phyloP scores from a whole-genome alignment of 2,329 filamentous ascomycete species.

The Chaetomium sp. region DNA sequence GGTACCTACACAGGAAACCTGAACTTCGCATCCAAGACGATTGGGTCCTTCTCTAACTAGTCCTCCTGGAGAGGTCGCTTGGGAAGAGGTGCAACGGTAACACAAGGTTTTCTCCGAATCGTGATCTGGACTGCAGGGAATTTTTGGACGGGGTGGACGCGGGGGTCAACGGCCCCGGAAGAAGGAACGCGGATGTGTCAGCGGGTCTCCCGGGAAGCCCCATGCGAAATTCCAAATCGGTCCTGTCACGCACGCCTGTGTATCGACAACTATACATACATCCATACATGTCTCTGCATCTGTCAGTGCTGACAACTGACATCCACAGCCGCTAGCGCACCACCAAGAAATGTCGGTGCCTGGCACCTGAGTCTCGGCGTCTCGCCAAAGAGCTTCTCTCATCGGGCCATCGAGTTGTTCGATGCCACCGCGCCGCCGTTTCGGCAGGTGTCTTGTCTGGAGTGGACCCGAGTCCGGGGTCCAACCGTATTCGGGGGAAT shows the following conservation, averaged over 20 bases:
- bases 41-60: not conserved
- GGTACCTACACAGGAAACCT: no score
- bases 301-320: constrained; percentile 17
- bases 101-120: constrained; percentile 1
- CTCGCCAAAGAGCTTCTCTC: constrained; percentile 1
- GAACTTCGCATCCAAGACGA: not conserved
- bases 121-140: constrained; percentile 7
- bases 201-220: not conserved
- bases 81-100: not conserved
- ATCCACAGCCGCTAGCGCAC: constrained; percentile 8
- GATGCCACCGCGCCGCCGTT: constrained; percentile 2
- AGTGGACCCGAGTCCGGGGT: constrained; percentile 1
- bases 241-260: not conserved
- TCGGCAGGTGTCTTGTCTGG: constrained; percentile 10
- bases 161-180: constrained; percentile 10
- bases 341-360: constrained; percentile 24
- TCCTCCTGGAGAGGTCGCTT: not conserved
- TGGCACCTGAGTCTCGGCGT: constrained; percentile 14
- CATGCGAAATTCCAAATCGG: constrained; percentile 6
- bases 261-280: not conserved
- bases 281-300: not conserved
- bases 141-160: not conserved
- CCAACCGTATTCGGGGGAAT: not conserved
- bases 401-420: not conserved
- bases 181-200: not conserved